These are phyloP conservation scores for Anisodus tanguticus DNA, from an alignment of 257 asterid species.

Conservation along the genomic window DNA sequence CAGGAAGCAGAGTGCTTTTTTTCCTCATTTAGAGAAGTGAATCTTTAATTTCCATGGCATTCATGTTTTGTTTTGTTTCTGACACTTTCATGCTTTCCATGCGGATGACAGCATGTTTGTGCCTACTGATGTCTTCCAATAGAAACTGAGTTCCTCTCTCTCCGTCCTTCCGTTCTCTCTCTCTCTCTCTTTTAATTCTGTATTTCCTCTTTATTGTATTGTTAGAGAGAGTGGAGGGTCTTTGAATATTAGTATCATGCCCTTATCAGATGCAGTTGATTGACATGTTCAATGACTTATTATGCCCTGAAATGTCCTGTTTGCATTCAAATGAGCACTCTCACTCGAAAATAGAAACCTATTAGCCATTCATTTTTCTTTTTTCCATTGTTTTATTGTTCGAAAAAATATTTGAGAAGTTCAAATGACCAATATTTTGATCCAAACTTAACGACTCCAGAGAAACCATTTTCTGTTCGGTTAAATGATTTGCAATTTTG, in stretches of 20 bases:
- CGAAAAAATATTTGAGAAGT: not conserved
- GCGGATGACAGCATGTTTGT: constrained; percentile 8
- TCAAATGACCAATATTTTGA: not conserved
- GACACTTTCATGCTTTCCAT: constrained; percentile 10
- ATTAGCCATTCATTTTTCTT: not conserved
- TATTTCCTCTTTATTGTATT: constrained; percentile 2
- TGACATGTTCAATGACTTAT: constrained; percentile 14
- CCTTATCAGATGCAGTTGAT: constrained; percentile 15
- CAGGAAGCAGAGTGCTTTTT: not conserved
- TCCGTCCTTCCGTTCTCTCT: not conserved
- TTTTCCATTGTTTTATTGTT: not conserved
- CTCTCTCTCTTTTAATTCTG: not conserved
- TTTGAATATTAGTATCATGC: not conserved
- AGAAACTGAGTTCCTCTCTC: not conserved
- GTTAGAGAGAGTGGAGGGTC: constrained; percentile 1
- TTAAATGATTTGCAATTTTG: constrained; percentile 9
- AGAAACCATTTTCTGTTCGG: not conserved
- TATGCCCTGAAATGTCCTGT: constrained; percentile 1
- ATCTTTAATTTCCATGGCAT: not conserved
- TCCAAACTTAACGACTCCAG: not conserved
- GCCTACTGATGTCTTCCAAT: constrained; percentile 8
- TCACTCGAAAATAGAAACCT: not conserved
- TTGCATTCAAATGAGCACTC: constrained; percentile 9
- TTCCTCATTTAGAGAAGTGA: not conserved
- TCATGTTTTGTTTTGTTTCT: constrained; percentile 5